Conservation (phyloP, 352 stramenopile species). For the Pythium phragmiticola region DNA sequence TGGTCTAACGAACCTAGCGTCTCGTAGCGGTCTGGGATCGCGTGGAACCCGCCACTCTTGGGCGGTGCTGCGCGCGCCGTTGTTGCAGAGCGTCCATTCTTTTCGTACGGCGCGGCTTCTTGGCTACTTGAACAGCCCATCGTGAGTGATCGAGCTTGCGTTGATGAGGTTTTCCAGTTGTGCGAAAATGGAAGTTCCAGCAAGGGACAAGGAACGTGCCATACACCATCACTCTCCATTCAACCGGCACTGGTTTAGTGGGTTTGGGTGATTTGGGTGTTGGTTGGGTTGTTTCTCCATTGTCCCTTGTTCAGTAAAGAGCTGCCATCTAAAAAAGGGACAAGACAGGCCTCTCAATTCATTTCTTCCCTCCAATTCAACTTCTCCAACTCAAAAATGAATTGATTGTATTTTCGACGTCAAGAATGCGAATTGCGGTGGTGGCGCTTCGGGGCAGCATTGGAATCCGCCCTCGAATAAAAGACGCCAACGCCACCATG, state of each 20-base stretch:
- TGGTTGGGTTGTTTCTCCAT: too few relatives aligned
- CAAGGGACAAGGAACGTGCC: too few relatives aligned
- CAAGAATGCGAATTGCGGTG: constrained; percentile 27
- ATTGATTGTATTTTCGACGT: constrained; percentile 22
- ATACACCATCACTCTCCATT: neutral
- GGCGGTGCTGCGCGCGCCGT: neutral
- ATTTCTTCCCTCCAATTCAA: constrained; percentile 3
- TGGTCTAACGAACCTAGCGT: constrained; percentile 37
- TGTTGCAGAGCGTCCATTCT: constrained; percentile 1
- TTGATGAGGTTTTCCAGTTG: too few relatives aligned
- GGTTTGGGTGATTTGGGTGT: too few relatives aligned
- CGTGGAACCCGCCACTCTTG: constrained; percentile 28
- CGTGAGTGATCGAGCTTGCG: neutral
- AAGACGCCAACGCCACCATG: constrained; percentile 35
- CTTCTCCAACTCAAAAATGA: constrained; percentile 12
- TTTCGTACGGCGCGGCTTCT: constrained; percentile 5
- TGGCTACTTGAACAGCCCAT: constrained; percentile 24
- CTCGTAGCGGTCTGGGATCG: constrained; percentile 60
- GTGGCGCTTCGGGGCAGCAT: constrained; percentile 3
- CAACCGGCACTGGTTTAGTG: neutral
- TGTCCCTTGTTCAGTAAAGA: too few relatives aligned
- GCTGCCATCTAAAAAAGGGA: too few relatives aligned
- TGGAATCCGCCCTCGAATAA: neutral
- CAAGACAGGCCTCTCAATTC: constrained; percentile 14
- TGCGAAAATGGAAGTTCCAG: too few relatives aligned